Conservation (phyloP, 257 asterid genomes). For the Fraxinus pennsylvanica region DNA sequence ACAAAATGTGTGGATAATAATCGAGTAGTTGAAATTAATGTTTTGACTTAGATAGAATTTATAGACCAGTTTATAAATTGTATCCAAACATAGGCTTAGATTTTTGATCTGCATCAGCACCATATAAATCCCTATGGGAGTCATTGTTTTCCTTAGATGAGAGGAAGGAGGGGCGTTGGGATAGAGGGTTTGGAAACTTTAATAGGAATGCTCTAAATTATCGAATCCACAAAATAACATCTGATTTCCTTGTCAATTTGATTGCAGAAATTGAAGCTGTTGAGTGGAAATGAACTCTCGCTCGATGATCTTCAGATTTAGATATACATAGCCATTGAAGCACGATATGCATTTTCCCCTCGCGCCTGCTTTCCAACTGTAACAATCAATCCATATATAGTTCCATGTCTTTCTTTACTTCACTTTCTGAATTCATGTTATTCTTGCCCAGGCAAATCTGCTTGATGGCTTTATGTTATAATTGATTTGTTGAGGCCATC, state of each 20-base stretch:
- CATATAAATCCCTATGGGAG: background rate
- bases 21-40: no score
- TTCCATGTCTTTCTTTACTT: slow-evolving; percentile 23
- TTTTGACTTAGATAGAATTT: no score
- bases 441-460: background rate
- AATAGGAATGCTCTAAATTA: background rate
- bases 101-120: background rate
- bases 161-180: background rate
- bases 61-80: no score
- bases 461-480: background rate
- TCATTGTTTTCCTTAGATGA: background rate
- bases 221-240: background rate
- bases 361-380: slow-evolving; percentile 34
- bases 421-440: slow-evolving; percentile 9
- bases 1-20: no score
- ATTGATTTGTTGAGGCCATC: background rate
- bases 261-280: slow-evolving; percentile 82
- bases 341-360: slow-evolving; percentile 31
- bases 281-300: slow-evolving; percentile 69
- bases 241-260: slow-evolving; percentile 15
- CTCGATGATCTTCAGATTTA: slow-evolving; percentile 88
- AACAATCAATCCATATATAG: slow-evolving; percentile 28
- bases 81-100: background rate
- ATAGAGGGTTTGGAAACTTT: background rate
- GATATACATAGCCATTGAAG: slow-evolving; percentile 29